Evolutionary conservation across 768 basidiomycete species (phyloP), one percentile per base, ranked within the genome.

Genomic region (Austroboletus eburneus): DNA sequence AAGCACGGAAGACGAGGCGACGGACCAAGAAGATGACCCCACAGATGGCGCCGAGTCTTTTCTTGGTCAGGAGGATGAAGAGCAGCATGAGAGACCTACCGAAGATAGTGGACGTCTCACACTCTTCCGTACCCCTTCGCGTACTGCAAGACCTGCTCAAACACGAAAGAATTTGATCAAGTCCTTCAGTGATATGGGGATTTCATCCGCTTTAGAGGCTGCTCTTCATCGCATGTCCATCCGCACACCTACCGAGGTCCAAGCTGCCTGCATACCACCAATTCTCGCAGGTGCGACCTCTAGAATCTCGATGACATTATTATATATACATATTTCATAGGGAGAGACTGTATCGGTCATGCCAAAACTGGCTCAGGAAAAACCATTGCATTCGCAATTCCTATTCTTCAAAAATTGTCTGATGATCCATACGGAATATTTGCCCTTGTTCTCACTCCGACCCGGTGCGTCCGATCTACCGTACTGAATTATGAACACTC

Each of bases 341-440:
- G 95, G 32, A 79, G 85, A 61, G 95, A 99, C 66, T 97, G 94
- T 65, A 91, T 99, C 48, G 96, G 96, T 9, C 93, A 95, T 53
- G 93, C 96, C 1, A 94, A 97, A 70, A 99, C 96, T 0, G 96
- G 96, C 43, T 93, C 91, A 2, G 95, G 95, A 58, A 99, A 99
- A 71, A 99, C 96, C 0, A 82, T 99, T 48, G 94, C 96, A 1
- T 99, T 99, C 56, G 96, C 95, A 1, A 68, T 97, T 5, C 96
- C 96, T 5, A 97, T 98, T 46, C 72, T 98, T 7, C 92, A 99
- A 64, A 80, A 80, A 57, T 75, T 99, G 25, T 82, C 87, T 1
- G 70, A 75, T 5, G 95, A 98, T 67, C 95, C 96, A 1, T 96
- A 91, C 57, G 96, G 95, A 2, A 87, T 98, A 37, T 98, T 86